These are phyloP conservation scores for Cymbopogon flexuosus DNA, from an alignment of 202 grass and related monocot genomes.

Conservation along the genomic window DNA sequence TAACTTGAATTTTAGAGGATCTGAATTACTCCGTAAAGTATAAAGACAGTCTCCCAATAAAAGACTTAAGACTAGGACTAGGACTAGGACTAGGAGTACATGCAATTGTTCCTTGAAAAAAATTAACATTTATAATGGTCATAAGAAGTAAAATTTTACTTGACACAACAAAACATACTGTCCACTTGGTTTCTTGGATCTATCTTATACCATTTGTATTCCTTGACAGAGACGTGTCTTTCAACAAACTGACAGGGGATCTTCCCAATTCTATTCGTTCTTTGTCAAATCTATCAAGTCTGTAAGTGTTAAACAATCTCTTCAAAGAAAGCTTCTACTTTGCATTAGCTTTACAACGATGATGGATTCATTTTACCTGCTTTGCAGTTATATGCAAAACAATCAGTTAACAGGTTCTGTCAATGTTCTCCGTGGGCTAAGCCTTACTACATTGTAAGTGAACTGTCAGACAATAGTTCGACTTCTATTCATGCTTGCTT, in stretches of 20 bases:
- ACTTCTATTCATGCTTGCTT: constrained; percentile 26
- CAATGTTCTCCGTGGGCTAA: constrained; percentile 65
- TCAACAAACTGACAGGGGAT: constrained; percentile 81
- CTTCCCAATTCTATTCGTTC: constrained; percentile 82
- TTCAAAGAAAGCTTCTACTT: not conserved
- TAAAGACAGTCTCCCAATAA: not conserved
- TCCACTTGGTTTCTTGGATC: constrained; percentile 28
- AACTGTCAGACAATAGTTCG: constrained; percentile 9
- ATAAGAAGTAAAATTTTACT: not conserved
- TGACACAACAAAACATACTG: not conserved
- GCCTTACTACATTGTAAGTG: constrained; percentile 81
- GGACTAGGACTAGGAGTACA: not conserved
- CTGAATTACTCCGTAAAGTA: not conserved
- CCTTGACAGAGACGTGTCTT: constrained; percentile 81
- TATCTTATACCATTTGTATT: constrained; percentile 42
- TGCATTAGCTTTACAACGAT: constrained; percentile 21
- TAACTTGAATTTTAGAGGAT: constrained; percentile 3
- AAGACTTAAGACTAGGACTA: not conserved
- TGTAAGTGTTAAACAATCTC: constrained; percentile 55
- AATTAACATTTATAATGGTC: not conserved
- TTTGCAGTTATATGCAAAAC: constrained; percentile 83
- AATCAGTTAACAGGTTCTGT: constrained; percentile 88
- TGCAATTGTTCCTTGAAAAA: constrained; percentile 3
- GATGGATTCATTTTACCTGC: constrained; percentile 17
- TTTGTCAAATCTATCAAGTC: constrained; percentile 82